These are phyloP conservation scores for Ophiosphaerella narmari DNA, from an alignment of 2,329 filamentous ascomycete genomes.

Conservation along the genomic window DNA sequence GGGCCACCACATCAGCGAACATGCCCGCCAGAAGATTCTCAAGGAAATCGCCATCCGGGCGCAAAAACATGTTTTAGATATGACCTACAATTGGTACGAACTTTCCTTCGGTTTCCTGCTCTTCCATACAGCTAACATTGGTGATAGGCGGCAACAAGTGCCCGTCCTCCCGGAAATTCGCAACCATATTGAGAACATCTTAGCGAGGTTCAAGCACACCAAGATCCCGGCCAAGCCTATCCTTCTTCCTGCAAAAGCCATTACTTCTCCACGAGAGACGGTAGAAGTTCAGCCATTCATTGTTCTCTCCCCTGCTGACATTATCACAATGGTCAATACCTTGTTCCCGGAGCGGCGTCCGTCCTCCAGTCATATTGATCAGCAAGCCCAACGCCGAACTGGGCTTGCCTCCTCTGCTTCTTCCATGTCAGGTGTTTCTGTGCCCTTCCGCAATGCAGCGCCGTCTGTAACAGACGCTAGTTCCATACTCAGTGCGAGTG, in stretches of 20 bases:
- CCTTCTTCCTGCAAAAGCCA: conserved; percentile 71
- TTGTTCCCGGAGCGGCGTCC: conserved; percentile 78
- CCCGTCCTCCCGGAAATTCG: conserved; percentile 68
- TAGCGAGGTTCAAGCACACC: conserved; percentile 62
- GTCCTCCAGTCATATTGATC: conserved; percentile 58
- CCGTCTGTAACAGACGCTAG: conserved; percentile 63
- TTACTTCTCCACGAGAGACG: conserved; percentile 75
- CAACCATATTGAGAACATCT: conserved; percentile 72
- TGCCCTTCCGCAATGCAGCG: conserved; percentile 57
- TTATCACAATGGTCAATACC: conserved; percentile 79
- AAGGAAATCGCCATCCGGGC: conserved; percentile 79
- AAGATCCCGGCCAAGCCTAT: conserved; percentile 57
- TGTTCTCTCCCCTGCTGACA: conserved; percentile 77
- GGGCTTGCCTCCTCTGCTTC: conserved; percentile 55
- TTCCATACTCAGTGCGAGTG: conserved; percentile 73
- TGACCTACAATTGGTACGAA: conserved; percentile 69
- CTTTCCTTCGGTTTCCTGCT: conserved; percentile 22
- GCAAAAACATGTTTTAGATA: conserved; percentile 78
- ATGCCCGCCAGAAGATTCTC: conserved; percentile 76
- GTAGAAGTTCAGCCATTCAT: conserved; percentile 78
- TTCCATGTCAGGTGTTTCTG: conserved; percentile 54
- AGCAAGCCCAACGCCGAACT: conserved; percentile 51
- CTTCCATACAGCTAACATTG: conserved; percentile 27
- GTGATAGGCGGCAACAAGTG: conserved; percentile 60
- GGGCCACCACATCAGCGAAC: conserved; percentile 90